Conservation (phyloP, 176 grass and related monocot species). For the Cenchrus fungigraminus region DNA sequence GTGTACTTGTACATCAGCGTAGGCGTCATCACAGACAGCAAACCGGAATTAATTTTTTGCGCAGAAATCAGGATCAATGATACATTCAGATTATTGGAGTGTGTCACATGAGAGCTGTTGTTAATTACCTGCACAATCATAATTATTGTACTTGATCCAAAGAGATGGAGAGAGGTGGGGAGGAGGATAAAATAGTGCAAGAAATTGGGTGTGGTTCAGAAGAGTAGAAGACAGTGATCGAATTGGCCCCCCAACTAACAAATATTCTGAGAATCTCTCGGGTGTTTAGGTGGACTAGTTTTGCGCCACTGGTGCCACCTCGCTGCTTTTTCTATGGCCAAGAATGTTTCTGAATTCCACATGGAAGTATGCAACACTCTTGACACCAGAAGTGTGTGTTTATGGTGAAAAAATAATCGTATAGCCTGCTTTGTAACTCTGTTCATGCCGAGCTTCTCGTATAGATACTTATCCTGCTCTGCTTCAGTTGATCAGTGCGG, state of each 20-base stretch:
- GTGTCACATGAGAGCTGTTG: conserved; percentile 23
- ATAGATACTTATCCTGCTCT: too few relatives aligned
- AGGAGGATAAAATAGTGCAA: not conserved
- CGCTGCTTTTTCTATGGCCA: not conserved
- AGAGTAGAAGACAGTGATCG: not conserved
- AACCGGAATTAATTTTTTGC: not conserved
- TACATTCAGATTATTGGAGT: not conserved
- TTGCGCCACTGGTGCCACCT: not conserved
- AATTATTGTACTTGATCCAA: conserved; percentile 11
- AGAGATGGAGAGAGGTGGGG: not conserved
- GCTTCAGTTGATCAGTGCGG: not conserved
- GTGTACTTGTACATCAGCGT: not conserved
- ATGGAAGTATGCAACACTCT: not conserved
- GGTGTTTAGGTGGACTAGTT: not conserved
- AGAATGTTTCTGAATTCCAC: not conserved
- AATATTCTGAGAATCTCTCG: conserved; percentile 4
- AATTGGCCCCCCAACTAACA: conserved; percentile 18
- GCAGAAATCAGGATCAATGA: not conserved
- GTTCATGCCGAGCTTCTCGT: too few relatives aligned
- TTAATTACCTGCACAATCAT: conserved; percentile 4
- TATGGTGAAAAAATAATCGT: not conserved
- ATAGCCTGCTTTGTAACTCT: too few relatives aligned
- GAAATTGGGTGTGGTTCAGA: not conserved
- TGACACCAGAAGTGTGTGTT: too few relatives aligned
- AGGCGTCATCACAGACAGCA: conserved; percentile 4